A percentile compares a stretch with the other conserved stretches of the same genome.
Evolutionary conservation across 768 basidiomycete genomes (phyloP).

Genomic region (Hericium erinaceus): DNA sequence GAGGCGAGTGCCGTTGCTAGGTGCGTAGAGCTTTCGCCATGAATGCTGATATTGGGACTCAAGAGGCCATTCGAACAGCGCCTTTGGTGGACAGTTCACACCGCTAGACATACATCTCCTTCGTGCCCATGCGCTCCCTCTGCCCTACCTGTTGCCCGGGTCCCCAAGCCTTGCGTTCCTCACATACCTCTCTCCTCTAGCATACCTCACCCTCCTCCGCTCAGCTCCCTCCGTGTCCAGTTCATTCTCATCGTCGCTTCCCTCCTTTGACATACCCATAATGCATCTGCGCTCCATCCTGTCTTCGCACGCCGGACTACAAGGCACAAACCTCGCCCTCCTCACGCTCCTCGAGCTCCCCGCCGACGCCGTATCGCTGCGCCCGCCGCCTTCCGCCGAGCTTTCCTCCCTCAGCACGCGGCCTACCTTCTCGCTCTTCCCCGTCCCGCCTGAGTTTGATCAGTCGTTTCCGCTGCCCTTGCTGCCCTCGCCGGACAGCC

Average conservation of each 20-base stretch:
- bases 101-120: constrained; percentile 68
- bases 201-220: constrained; percentile 58
- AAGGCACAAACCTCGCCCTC: constrained; percentile 49
- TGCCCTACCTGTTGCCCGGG: constrained; percentile 49
- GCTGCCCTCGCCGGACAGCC: constrained; percentile 20
- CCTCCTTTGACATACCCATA: constrained; percentile 43
- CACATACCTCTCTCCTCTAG: constrained; percentile 55
- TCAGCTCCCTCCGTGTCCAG: constrained; percentile 17
- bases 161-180: constrained; percentile 67
- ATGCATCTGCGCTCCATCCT: constrained; percentile 39
- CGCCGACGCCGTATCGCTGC: constrained; percentile 12
- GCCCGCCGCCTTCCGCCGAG: constrained; percentile 17
- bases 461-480: constrained; percentile 39
- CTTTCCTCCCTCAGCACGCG: constrained; percentile 24
- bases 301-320: constrained; percentile 23
- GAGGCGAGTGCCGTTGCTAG: constrained; percentile 46
- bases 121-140: constrained; percentile 55
- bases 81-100: constrained; percentile 22
- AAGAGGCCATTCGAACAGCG: constrained; percentile 11
- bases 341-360: constrained; percentile 29
- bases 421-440: constrained; percentile 46
- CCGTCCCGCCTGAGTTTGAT: constrained; percentile 36
- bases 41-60: neutral
- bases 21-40: constrained; percentile 23
- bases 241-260: constrained; percentile 16